Evolutionary conservation across 179 eudicot species (phyloP).

Genomic region (Silene vulgaris): DNA sequence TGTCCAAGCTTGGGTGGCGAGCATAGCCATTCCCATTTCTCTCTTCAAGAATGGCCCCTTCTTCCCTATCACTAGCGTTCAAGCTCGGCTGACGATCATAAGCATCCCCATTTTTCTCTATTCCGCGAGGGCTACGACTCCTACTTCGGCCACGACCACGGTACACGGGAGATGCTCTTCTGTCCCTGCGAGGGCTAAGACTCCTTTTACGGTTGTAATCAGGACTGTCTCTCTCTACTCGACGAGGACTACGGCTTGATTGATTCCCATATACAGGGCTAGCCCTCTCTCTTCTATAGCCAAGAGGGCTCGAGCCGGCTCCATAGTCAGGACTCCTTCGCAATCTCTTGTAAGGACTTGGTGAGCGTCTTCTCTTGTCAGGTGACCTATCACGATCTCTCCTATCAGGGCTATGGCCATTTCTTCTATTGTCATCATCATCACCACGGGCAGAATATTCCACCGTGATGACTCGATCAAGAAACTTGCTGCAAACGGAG

Average conservation of each 20-base stretch:
- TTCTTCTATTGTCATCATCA: constrained; percentile 53
- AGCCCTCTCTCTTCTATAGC: constrained; percentile 31
- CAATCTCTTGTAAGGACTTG: constrained; percentile 55
- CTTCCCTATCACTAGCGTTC: constrained; percentile 22
- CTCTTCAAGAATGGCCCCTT: constrained; percentile 30
- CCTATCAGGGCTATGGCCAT: constrained; percentile 45
- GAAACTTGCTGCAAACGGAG: constrained; percentile 45
- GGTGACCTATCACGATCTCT: constrained; percentile 66
- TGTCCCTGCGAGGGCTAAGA: constrained; percentile 49
- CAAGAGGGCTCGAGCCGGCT: constrained; percentile 37
- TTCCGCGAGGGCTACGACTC: constrained; percentile 35
- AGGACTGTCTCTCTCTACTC: constrained; percentile 54
- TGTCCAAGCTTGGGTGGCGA: constrained; percentile 33
- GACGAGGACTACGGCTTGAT: constrained; percentile 31
- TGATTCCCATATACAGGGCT: constrained; percentile 37
- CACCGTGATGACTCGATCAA: constrained; percentile 69
- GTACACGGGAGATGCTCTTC: constrained; percentile 38
- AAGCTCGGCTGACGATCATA: constrained; percentile 33
- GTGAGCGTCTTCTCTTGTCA: constrained; percentile 52
- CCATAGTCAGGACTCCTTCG: constrained; percentile 46
- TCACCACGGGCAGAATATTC: constrained; percentile 66
- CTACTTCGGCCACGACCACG: constrained; percentile 23
- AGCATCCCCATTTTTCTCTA: constrained; percentile 40
- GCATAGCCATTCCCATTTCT: constrained; percentile 37
- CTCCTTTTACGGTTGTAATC: constrained; percentile 50